These are phyloP conservation scores for Leptographium flavum DNA, from an alignment of 2,329 filamentous ascomycete species.

Conservation along the genomic window DNA sequence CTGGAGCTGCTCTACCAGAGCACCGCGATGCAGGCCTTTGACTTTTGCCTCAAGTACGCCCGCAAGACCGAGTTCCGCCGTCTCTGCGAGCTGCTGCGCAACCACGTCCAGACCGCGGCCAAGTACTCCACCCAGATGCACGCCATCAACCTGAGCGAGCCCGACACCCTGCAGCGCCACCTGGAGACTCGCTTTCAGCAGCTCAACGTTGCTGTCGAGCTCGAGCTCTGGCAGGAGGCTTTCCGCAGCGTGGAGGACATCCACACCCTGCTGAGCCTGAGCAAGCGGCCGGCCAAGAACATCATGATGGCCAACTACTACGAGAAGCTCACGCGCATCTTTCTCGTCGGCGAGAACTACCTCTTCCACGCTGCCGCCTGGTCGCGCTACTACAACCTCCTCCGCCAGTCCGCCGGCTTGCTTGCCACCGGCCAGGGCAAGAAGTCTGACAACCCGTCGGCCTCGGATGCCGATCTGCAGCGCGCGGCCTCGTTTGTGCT, in stretches of 20 bases:
- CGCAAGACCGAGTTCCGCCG: slow-evolving; percentile 98
- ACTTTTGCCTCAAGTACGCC: slow-evolving; percentile 96
- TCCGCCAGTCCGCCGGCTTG: slow-evolving; percentile 75
- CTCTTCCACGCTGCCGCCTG: slow-evolving; percentile 97
- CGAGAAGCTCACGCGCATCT: slow-evolving; percentile 96
- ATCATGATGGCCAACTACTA: slow-evolving; percentile 99
- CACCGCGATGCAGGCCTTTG: slow-evolving; percentile 94
- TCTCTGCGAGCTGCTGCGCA: slow-evolving; percentile 93
- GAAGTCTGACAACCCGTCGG: slow-evolving; percentile 88
- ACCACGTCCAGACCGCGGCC: slow-evolving; percentile 96
- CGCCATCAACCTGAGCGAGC: slow-evolving; percentile 95
- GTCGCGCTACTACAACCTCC: slow-evolving; percentile 93
- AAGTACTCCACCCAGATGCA: slow-evolving; percentile 99
- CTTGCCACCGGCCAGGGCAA: slow-evolving; percentile 74
- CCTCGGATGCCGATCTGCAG: slow-evolving; percentile 79
- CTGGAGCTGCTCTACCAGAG: slow-evolving; percentile 97
- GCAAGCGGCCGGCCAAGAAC: slow-evolving; percentile 96
- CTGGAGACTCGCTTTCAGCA: slow-evolving; percentile 97
- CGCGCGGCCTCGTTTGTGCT: slow-evolving; percentile 93
- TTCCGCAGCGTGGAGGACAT: slow-evolving; percentile 99
- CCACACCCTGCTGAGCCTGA: slow-evolving; percentile 89
- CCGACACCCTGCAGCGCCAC: slow-evolving; percentile 92
- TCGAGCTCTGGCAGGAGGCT: slow-evolving; percentile 97
- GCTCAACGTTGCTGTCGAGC: slow-evolving; percentile 91
- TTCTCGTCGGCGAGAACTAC: slow-evolving; percentile 98